These are phyloP conservation scores for Pseudogymnoascus destructans DNA, from an alignment of 2,329 filamentous ascomycete species.

Conservation along the genomic window DNA sequence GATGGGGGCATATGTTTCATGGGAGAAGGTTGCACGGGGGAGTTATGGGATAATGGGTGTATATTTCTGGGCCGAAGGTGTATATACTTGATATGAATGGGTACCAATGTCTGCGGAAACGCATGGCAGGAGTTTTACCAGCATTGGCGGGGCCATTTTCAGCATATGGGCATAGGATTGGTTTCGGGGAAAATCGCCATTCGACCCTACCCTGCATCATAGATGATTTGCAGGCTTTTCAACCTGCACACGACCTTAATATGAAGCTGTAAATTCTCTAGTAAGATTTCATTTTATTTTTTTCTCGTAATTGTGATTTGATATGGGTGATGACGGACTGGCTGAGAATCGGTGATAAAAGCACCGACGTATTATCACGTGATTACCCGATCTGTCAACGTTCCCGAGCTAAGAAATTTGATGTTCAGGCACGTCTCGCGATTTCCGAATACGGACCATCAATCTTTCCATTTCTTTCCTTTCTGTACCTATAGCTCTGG, in stretches of 20 bases:
- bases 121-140: not conserved
- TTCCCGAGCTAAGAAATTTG: conserved; percentile 9
- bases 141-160: not conserved
- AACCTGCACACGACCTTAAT: not conserved
- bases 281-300: not conserved
- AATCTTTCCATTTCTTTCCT: conserved; percentile 12
- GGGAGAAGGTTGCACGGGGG: not conserved
- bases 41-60: not conserved
- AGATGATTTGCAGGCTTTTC: not conserved
- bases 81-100: not conserved
- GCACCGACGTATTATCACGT: not conserved
- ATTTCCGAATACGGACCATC: conserved; percentile 5
- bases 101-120: not conserved
- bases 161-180: not conserved
- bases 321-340: not conserved
- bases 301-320: not conserved
- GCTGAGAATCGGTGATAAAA: not conserved
- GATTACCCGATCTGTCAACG: not conserved
- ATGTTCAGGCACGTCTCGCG: conserved; percentile 5
- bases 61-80: not conserved
- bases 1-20: not conserved
- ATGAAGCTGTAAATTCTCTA: not conserved
- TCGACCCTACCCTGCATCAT: not conserved
- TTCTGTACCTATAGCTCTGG: conserved; percentile 11
- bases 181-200: not conserved